Evolutionary conservation across 2,329 filamentous ascomycete genomes (phyloP).

Genomic region (Claviceps arundinis): DNA sequence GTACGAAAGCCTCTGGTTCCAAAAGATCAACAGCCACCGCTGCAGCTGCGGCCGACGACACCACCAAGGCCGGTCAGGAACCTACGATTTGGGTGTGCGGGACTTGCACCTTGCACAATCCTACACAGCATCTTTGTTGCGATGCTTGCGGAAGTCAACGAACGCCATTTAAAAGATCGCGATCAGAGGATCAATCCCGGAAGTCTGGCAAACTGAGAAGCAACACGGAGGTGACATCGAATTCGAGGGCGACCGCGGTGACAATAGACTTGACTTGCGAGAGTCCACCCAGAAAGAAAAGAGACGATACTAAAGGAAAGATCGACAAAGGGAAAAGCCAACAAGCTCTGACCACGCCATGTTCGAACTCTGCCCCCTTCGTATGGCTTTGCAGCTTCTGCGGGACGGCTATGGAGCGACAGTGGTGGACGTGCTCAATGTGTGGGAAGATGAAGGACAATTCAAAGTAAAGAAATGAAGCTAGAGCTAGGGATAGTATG

Average conservation of each 20-base stretch:
- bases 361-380: constrained; percentile 10
- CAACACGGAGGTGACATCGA: constrained; percentile 7
- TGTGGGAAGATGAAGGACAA: constrained; percentile 42
- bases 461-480: constrained; percentile 16
- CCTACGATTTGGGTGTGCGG: constrained; percentile 36
- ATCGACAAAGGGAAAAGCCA: constrained; percentile 2
- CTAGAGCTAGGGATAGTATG: not conserved
- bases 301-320: constrained; percentile 1
- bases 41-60: not conserved
- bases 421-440: constrained; percentile 43
- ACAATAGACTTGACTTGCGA: constrained; percentile 22
- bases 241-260: constrained; percentile 1
- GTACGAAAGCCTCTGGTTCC: not conserved
- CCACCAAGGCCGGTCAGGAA: not conserved
- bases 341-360: constrained; percentile 7
- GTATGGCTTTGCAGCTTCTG: constrained; percentile 42
- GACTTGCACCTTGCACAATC: constrained; percentile 45
- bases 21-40: not conserved
- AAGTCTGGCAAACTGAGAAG: constrained; percentile 7
- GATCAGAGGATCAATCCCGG: constrained; percentile 2
- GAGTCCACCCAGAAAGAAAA: constrained; percentile 15
- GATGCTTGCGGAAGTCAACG: constrained; percentile 41
- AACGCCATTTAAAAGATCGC: constrained; percentile 8
- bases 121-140: constrained; percentile 35
- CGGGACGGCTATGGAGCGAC: constrained; percentile 34